phyloP scores from a whole-genome alignment of 2,329 filamentous ascomycete genomes.

The Ceratocystis ficicola region DNA sequence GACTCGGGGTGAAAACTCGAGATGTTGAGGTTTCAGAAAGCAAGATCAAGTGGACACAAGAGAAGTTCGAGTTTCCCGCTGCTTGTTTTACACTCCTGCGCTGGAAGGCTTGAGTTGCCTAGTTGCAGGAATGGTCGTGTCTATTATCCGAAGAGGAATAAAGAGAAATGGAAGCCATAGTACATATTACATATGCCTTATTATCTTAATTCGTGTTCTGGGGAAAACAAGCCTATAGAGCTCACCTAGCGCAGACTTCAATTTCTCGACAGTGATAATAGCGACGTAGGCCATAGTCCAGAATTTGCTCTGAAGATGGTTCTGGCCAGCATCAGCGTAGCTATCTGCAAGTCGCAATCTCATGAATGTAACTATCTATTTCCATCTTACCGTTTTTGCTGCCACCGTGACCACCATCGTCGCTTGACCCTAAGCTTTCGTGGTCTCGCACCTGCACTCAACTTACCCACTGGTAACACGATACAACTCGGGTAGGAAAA shows the following conservation, averaged over 20 bases:
- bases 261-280: too few species aligned
- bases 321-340: neutral
- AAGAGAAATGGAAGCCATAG: too few species aligned
- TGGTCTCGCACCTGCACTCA: neutral
- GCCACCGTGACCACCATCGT: neutral
- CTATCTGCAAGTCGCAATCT: neutral
- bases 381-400: neutral
- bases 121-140: neutral
- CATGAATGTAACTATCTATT: neutral
- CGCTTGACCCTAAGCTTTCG: neutral
- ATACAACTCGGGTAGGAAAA: neutral
- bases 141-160: neutral
- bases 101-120: slow-evolving; percentile 33
- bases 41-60: slow-evolving; percentile 46
- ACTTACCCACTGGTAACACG: neutral
- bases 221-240: too few species aligned
- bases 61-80: slow-evolving; percentile 50
- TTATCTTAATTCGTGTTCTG: too few species aligned
- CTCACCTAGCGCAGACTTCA: too few species aligned
- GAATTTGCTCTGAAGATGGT: too few species aligned
- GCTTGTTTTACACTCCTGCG: slow-evolving; percentile 55
- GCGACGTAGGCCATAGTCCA: too few species aligned
- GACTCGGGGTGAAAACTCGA: slow-evolving; percentile 44
- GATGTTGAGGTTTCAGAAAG: slow-evolving; percentile 36
- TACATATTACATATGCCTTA: too few species aligned